Base-by-base conservation (phyloP, 1,284 basidiomycete species). In the Stygiomarasmius scandens region DNA sequence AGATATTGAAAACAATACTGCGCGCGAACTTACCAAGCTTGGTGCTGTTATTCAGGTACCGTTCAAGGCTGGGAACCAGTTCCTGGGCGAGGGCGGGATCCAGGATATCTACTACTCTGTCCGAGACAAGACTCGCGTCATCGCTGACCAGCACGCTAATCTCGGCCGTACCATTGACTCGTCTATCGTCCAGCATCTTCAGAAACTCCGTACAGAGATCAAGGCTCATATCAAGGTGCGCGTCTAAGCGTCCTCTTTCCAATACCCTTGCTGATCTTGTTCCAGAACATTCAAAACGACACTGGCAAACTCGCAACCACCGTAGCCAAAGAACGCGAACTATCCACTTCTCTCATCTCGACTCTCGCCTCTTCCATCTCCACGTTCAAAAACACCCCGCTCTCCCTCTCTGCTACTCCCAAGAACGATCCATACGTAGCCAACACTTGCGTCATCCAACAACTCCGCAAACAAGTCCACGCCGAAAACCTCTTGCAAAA, bases 401-500 rank as follows among this genome's bases (percentile, higher is more conserved):
- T 98, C 84, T 81, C 78, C 65, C 85, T 99, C 45, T 45, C 62
- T 49, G 55, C 52, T 49, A 27, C 19, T 47, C 27, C 34, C 1
- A 58, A 87, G 82, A 49, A 27, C n/a, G 55, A 62, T 19, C 57
- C 57, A 8, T 88, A 80, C 66, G 77, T 92, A 34, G 77, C 83
- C 67, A 98, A 98, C 79, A 80, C 86, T 63, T 81, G 85, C 51
- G 96, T 98, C 53, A 75, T 84, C 56, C 89, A 87, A 59, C 96
- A 99, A 76, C 89, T 99, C 47, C 87, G 92, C 67, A 95, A 92
- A 69, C 93, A 95, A 74, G 95, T 98, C 49, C 89, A 96, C 74
- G 96, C 97, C 76, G 97, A 99, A 77, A 99, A 99, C 70, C 88
- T 96, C 0, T 85, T 99, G 19, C 97, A 99, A 75, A 99, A 99